Base-by-base conservation (phyloP, 441 rosid species). In the Populus hybrid region DNA sequence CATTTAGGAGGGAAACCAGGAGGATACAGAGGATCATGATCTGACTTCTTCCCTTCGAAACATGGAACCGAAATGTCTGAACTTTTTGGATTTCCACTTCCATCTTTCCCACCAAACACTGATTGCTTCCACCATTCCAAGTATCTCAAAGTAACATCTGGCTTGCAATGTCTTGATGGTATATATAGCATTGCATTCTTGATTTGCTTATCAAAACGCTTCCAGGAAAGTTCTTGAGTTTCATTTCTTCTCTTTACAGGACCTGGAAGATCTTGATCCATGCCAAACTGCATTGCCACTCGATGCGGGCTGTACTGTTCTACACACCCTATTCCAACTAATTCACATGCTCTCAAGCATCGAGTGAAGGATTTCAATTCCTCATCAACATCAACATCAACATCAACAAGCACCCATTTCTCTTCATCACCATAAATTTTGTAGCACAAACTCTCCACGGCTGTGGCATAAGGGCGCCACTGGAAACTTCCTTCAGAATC, bases 211-310 rank as follows among this genome's bases (percentile, higher is more conserved):
- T 6, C 76, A 79, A 84, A 86, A 63, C 69, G 69, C 3, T 66
- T 65, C 88, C 84, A 87, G 7, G 82, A 84, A 69, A 68, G 34
- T 23, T 80, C 69, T 57, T 18, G 82, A 78, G 76, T 28, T 16
- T 21, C 71, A 57, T 66, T 46, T 0, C 38, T 28, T 28, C 67
- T 66, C 28, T 67, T 35, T 16, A 82, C 75, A 1, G 12, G 65
- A 23, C 61, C 79, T 7, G 89, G 95, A 78, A 84, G 70, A 78
- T 85, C 90, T 75, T 90, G 96, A 83, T 88, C 83, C 78, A 89
- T 8, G 7, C 94, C 91, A n/a, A 92, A 90, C 79, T 91, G 93
- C 90, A 82, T 79, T 19, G 89, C 89, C 59, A 89, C 92, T 18
- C 93, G 80, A 77, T 89, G 86, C 0, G 96, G 97, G 68, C 80